Percentiles rank a stretch among this genome's conserved stretches.
These are phyloP conservation scores for Fraxinus pennsylvanica DNA, from an alignment of 257 asterid species.

Conservation along the genomic window DNA sequence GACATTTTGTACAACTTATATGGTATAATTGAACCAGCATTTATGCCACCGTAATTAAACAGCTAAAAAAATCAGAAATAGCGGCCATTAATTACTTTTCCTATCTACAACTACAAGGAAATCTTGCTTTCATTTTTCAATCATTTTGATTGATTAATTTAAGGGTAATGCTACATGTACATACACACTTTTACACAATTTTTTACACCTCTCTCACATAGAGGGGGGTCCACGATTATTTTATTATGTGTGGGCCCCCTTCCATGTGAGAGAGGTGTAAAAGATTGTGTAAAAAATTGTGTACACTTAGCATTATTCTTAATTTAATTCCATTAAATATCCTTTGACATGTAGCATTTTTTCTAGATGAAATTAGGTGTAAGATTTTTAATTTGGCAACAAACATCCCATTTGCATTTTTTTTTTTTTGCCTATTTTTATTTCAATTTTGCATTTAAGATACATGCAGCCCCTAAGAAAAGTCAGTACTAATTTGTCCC, in stretches of 20 bases:
- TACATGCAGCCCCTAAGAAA: background rate
- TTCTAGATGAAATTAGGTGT: background rate
- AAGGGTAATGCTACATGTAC: no score
- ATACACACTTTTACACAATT: no score
- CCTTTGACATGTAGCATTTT: background rate
- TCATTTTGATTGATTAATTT: background rate
- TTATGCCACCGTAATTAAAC: background rate
- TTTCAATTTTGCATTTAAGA: no score
- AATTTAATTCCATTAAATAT: background rate
- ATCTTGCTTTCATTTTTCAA: background rate
- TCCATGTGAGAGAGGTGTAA: no score
- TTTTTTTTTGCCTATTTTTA: background rate
- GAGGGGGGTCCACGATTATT: no score
- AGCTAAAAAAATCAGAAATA: background rate
- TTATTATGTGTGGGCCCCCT: no score
- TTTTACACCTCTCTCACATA: no score
- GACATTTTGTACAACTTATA: background rate
- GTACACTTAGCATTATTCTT: no score
- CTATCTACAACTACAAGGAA: background rate
- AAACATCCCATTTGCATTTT: background rate
- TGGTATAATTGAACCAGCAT: background rate
- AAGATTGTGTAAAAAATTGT: no score
- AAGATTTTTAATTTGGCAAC: background rate
- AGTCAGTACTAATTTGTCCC: background rate
- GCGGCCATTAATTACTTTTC: background rate